Percentiles rank a stretch among this genome's conserved stretches.
These are phyloP conservation scores for Cladosporium velox DNA, from an alignment of 2,329 filamentous ascomycete species.

Conservation along the genomic window DNA sequence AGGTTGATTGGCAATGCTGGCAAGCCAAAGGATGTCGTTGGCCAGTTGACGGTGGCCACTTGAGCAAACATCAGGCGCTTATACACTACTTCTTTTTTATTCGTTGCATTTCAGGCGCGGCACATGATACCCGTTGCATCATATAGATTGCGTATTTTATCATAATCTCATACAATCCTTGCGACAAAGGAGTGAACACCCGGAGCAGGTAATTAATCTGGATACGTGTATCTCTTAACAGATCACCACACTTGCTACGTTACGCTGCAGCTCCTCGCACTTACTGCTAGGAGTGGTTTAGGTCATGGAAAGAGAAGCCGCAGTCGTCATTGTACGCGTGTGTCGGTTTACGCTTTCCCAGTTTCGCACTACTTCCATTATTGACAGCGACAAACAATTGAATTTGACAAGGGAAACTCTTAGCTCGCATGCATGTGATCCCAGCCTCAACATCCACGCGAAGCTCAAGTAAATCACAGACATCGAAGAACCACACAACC, in stretches of 20 bases:
- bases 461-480: background rate
- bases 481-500: background rate
- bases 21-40: background rate
- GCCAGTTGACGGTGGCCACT: slow-evolving; percentile 4
- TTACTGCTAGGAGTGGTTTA: background rate
- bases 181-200: background rate
- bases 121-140: slow-evolving; percentile 5
- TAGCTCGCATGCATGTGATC: background rate
- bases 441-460: background rate
- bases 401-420: background rate
- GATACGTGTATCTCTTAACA: background rate
- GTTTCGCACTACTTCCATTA: background rate
- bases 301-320: background rate
- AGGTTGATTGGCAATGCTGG: slow-evolving; percentile 1
- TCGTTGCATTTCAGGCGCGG: background rate
- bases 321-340: background rate
- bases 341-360: background rate
- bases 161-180: background rate
- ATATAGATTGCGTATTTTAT: background rate
- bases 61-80: background rate
- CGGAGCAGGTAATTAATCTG: background rate
- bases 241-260: background rate
- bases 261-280: background rate
- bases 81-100: background rate
- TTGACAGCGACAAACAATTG: background rate